These are phyloP conservation scores for Podaxis sp. DNA, from an alignment of 768 basidiomycete genomes.

Conservation along the genomic window DNA sequence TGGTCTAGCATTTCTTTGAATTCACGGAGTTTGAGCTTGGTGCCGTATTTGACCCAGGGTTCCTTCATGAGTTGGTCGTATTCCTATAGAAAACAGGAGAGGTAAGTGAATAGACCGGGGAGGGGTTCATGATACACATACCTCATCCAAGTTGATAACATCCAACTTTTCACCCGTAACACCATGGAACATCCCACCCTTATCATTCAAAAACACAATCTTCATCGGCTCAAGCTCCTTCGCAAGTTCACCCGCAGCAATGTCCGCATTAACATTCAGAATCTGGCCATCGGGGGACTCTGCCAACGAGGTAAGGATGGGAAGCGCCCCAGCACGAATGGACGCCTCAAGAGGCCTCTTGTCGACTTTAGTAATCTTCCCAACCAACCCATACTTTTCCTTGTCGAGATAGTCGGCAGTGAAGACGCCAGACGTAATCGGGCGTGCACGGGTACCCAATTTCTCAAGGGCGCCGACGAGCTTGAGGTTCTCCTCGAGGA, in stretches of 20 bases:
- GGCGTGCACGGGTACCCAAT: constrained; percentile 94
- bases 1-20: constrained; percentile 99
- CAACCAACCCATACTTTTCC: constrained; percentile 93
- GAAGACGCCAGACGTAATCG: constrained; percentile 97
- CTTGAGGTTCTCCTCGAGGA: constrained; percentile 96
- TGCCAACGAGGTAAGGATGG: constrained; percentile 92
- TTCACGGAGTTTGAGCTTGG: constrained; percentile 97
- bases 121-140: constrained; percentile 27
- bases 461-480: constrained; percentile 91
- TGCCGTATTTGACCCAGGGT: constrained; percentile 98
- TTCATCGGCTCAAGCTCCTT: constrained; percentile 98
- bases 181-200: constrained; percentile 97
- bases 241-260: constrained; percentile 95
- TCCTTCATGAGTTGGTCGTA: constrained; percentile 97
- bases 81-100: constrained; percentile 52
- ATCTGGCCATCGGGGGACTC: constrained; percentile 98
- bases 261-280: constrained; percentile 97
- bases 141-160: constrained; percentile 97
- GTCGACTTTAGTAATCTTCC: constrained; percentile 92
- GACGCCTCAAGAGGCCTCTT: constrained; percentile 96
- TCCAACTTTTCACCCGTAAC: constrained; percentile 95
- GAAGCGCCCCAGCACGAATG: constrained; percentile 93
- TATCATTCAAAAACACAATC: constrained; percentile 98
- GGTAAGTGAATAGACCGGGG: background rate
- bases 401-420: constrained; percentile 95